Percentiles rank a stretch among this genome's conserved stretches.
phyloP scores from a whole-genome alignment of 2,329 filamentous ascomycete genomes.

The Aspergillus costaricaensis region DNA sequence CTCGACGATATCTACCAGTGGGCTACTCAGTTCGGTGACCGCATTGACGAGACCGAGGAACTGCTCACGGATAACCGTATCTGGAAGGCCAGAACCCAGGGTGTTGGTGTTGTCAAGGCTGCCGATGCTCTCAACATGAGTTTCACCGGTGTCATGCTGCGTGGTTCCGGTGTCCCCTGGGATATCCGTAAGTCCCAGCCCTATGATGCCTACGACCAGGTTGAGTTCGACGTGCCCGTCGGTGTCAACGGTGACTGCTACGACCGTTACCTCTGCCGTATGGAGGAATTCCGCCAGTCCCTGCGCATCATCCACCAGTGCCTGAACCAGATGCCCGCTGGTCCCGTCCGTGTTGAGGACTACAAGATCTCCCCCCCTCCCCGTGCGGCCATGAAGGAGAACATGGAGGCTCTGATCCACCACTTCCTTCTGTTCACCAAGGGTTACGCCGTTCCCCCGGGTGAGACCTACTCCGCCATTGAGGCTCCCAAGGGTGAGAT shows the following conservation, averaged over 20 bases:
- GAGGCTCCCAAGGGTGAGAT: conserved; percentile 99
- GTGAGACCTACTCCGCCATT: conserved; percentile 96
- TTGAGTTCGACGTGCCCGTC: conserved; percentile 97
- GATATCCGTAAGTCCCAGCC: conserved; percentile 96
- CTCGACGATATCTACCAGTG: conserved; percentile 99
- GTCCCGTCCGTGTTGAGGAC: conserved; percentile 92
- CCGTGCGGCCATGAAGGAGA: conserved; percentile 99
- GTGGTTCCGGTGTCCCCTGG: conserved; percentile 93
- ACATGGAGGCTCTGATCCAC: conserved; percentile 99
- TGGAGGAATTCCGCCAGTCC: conserved; percentile 99
- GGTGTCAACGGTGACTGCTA: conserved; percentile 98
- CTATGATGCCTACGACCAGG: conserved; percentile 96
- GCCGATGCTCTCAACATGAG: conserved; percentile 95
- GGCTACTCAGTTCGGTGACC: conserved; percentile 98
- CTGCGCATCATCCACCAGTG: conserved; percentile 98
- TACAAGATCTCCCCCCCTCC: conserved; percentile 98
- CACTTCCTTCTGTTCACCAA: conserved; percentile 99
- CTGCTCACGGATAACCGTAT: conserved; percentile 99
- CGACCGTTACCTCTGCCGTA: conserved; percentile 96
- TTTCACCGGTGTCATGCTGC: conserved; percentile 96
- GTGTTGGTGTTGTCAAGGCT: conserved; percentile 86
- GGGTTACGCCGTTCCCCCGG: conserved; percentile 93
- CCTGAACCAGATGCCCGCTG: conserved; percentile 96
- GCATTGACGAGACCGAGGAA: conserved; percentile 98
- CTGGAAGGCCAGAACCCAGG: conserved; percentile 92